Evolutionary conservation across 1,284 basidiomycete species (phyloP).

Genomic region (Taiwanofungus camphoratus): DNA sequence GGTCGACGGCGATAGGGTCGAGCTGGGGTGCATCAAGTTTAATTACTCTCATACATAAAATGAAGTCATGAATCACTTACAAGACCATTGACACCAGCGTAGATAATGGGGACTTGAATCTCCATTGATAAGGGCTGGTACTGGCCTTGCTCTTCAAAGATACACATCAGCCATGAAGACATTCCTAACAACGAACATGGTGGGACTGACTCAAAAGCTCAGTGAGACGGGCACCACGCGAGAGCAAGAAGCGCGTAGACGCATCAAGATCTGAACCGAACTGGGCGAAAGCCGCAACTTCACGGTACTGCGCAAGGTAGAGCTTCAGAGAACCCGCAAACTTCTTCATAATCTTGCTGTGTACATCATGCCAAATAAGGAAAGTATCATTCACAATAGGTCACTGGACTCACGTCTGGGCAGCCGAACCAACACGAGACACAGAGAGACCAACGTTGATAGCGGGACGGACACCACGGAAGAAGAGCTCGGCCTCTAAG

Average conservation of each 20-base stretch:
- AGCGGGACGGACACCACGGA: slow-evolving; percentile 98
- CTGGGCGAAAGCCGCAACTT: slow-evolving; percentile 98
- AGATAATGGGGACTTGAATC: slow-evolving; percentile 97
- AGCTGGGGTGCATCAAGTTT: slow-evolving; percentile 39
- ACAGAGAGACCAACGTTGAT: slow-evolving; percentile 99
- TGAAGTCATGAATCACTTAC: slow-evolving; percentile 37
- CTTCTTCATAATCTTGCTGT: slow-evolving; percentile 98
- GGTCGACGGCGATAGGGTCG: slow-evolving; percentile 88
- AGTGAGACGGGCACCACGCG: slow-evolving; percentile 96
- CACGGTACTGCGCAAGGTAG: slow-evolving; percentile 99
- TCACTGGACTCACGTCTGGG: slow-evolving; percentile 72
- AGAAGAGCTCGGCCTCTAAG: slow-evolving; percentile 99
- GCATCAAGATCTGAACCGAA: slow-evolving; percentile 99
- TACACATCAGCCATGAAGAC: not conserved
- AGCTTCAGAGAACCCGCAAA: slow-evolving; percentile 99
- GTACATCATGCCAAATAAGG: not conserved
- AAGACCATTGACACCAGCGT: slow-evolving; percentile 98
- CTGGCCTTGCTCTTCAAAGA: slow-evolving; percentile 84
- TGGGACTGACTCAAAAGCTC: slow-evolving; percentile 82
- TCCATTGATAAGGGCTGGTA: slow-evolving; percentile 91
- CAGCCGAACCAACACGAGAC: slow-evolving; percentile 99
- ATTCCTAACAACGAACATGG: not conserved
- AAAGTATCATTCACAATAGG: not conserved
- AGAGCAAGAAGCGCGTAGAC: slow-evolving; percentile 94
- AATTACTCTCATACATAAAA: slow-evolving; percentile 10